Evolutionary conservation across 1,139 yeast genomes (phyloP).

Genomic region (Hansenula lynferdii): DNA sequence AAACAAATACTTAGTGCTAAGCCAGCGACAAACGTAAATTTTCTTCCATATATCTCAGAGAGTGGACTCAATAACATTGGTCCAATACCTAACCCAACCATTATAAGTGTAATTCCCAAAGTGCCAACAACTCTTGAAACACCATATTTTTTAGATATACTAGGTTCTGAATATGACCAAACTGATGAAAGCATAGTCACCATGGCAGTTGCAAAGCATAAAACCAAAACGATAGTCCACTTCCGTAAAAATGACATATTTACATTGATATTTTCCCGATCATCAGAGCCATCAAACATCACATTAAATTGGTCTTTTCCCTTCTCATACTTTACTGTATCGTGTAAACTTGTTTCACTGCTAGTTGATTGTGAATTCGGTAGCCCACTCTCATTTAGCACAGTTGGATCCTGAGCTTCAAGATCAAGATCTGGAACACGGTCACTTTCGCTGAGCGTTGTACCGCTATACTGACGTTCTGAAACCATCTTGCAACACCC

Average conservation of each 20-base stretch:
- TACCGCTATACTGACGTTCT: too few relatives aligned
- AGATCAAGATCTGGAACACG: too few relatives aligned
- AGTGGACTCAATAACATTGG: slow-evolving; percentile 78
- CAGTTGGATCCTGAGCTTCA: too few relatives aligned
- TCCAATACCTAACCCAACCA: slow-evolving; percentile 68
- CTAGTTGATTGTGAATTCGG: background rate
- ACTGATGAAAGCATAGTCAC: slow-evolving; percentile 48
- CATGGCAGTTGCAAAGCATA: slow-evolving; percentile 42
- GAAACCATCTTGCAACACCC: too few relatives aligned
- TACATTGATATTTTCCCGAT: slow-evolving; percentile 47
- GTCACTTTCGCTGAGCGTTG: too few relatives aligned
- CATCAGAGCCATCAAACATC: slow-evolving; percentile 31
- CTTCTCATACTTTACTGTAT: background rate
- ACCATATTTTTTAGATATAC: slow-evolving; percentile 42
- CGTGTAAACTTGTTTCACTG: background rate
- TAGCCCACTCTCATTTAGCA: too few relatives aligned
- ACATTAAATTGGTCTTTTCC: slow-evolving; percentile 18
- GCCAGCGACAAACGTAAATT: slow-evolving; percentile 59
- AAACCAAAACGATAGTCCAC: slow-evolving; percentile 48
- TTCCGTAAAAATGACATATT: slow-evolving; percentile 34
- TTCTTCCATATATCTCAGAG: slow-evolving; percentile 73
- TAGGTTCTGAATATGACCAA: slow-evolving; percentile 50
- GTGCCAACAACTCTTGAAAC: slow-evolving; percentile 56
- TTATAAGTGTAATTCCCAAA: slow-evolving; percentile 54
- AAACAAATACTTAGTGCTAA: slow-evolving; percentile 52